Evolutionary conservation across 2,329 filamentous ascomycete species (phyloP).

Genomic region (Hypoxylon sp.): DNA sequence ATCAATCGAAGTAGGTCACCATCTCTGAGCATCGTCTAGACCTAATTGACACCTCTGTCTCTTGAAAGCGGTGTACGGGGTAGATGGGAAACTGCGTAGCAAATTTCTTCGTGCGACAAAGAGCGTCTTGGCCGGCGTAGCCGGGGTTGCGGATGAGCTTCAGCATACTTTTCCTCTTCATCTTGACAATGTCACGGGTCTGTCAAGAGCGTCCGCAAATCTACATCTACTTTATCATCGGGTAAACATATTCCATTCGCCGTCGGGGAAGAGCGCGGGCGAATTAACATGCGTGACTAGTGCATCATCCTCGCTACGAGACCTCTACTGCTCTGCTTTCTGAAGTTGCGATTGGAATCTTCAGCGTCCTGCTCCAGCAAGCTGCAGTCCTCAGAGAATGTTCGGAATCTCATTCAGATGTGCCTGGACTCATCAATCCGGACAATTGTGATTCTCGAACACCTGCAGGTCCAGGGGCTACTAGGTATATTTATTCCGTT

Average conservation of each 20-base stretch:
- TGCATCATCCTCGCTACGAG: slow-evolving; percentile 7
- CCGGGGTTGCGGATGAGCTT: slow-evolving; percentile 3
- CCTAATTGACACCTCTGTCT: background rate
- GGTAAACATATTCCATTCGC: background rate
- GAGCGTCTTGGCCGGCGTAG: slow-evolving; percentile 3
- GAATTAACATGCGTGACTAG: background rate
- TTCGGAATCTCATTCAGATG: slow-evolving; percentile 10
- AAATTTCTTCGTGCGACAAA: slow-evolving; percentile 4
- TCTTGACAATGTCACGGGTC: background rate
- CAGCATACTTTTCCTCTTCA: slow-evolving; percentile 10
- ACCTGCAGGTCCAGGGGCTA: slow-evolving; percentile 1
- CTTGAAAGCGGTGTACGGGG: background rate
- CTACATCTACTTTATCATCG: slow-evolving; percentile 17
- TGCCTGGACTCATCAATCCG: slow-evolving; percentile 4
- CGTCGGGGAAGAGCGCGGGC: too few relatives aligned
- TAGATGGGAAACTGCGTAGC: background rate
- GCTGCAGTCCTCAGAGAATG: background rate
- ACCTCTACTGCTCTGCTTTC: slow-evolving; percentile 2
- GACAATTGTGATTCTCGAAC: slow-evolving; percentile 4
- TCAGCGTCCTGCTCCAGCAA: background rate
- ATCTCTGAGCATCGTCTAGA: background rate
- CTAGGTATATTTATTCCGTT: slow-evolving; percentile 1
- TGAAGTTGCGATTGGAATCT: slow-evolving; percentile 7
- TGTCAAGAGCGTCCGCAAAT: slow-evolving; percentile 3
- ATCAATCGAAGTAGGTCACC: slow-evolving; percentile 1